Evolutionary conservation across 129 eudicot species (phyloP).

Genomic region (Flaveria trinervia): DNA sequence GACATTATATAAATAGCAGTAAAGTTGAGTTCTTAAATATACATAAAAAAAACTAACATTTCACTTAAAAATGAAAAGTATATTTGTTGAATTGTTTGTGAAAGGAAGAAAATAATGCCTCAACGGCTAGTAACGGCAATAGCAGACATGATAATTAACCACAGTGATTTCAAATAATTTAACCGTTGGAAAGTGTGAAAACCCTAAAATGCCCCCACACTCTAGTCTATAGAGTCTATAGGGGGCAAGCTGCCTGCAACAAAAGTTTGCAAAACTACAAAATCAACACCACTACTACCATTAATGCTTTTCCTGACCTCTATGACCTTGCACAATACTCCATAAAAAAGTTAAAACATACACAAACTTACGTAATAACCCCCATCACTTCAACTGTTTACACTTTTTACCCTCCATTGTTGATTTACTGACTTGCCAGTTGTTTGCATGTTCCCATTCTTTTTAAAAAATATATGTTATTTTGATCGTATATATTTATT

Average conservation of each 20-base stretch:
- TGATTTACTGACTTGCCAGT: neutral
- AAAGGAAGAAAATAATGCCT: neutral
- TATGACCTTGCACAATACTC: slow-evolving; percentile 12
- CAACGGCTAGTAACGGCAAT: slow-evolving; percentile 12
- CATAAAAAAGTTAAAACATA: neutral
- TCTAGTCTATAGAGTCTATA: too few species aligned
- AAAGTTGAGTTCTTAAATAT: too few species aligned
- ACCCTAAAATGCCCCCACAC: slow-evolving; percentile 15
- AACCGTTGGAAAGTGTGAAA: slow-evolving; percentile 32
- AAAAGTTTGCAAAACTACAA: slow-evolving; percentile 26
- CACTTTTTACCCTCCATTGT: slow-evolving; percentile 1
- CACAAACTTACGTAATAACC: neutral
- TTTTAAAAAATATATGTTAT: too few species aligned
- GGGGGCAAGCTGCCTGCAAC: slow-evolving; percentile 14
- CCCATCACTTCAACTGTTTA: neutral
- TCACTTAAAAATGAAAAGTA: too few species aligned
- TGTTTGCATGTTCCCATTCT: too few species aligned
- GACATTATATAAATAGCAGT: too few species aligned
- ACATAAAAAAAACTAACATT: too few species aligned
- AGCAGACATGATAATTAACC: neutral
- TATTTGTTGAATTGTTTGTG: too few species aligned
- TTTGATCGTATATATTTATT: too few species aligned
- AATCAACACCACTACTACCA: slow-evolving; percentile 20
- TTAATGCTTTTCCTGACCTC: slow-evolving; percentile 22
- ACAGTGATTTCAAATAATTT: slow-evolving; percentile 9